phyloP scores from a whole-genome alignment of 345 rosid genomes.

The Abelmoschus esculentus region DNA sequence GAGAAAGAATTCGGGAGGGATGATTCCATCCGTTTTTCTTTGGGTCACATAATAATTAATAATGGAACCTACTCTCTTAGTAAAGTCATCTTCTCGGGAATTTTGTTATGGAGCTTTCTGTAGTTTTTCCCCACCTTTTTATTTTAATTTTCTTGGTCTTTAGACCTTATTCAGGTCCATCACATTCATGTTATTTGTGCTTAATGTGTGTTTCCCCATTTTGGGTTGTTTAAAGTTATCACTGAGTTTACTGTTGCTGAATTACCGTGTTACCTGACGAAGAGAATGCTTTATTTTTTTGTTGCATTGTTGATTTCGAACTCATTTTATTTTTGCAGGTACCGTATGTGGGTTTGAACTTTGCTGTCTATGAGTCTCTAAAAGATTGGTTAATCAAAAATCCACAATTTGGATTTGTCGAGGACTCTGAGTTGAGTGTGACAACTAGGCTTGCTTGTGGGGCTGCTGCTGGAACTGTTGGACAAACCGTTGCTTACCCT shows the following conservation, averaged over 20 bases:
- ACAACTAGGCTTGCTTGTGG: conserved; percentile 78
- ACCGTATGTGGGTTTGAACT: conserved; percentile 90
- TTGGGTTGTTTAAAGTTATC: not conserved
- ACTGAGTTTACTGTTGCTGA: not conserved
- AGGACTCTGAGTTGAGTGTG: conserved; percentile 55
- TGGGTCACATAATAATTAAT: not conserved
- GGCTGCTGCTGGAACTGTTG: conserved; percentile 85
- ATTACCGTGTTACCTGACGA: not conserved
- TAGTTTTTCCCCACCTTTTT: not conserved
- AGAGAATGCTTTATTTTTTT: conserved; percentile 5
- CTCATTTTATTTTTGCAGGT: conserved; percentile 39
- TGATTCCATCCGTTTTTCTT: not conserved
- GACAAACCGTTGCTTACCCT: conserved; percentile 89
- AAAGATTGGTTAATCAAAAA: conserved; percentile 61
- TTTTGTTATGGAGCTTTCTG: not conserved
- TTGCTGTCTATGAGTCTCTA: conserved; percentile 80
- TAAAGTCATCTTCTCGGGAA: not conserved
- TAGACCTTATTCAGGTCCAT: not conserved
- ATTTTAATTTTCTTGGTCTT: not conserved
- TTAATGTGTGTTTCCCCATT: not conserved
- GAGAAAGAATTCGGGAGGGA: not conserved
- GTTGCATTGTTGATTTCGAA: not conserved
- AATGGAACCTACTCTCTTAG: not conserved
- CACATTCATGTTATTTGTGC: not conserved
- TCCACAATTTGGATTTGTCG: conserved; percentile 47